phyloP scores from a whole-genome alignment of 2,329 filamentous ascomycete genomes.

The Trichoderma harzianum region DNA sequence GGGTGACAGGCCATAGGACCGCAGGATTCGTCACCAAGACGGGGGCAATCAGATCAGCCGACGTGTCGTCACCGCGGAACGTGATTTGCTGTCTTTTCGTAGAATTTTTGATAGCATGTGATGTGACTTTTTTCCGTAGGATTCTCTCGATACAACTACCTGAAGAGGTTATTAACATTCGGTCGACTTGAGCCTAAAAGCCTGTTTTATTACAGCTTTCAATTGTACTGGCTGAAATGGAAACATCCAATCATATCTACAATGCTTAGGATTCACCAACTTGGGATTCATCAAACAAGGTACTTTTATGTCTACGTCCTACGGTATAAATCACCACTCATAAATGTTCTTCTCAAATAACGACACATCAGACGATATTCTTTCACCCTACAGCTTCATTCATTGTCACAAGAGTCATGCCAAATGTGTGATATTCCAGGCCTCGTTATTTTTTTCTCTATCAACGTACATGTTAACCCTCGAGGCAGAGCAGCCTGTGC shows the following conservation, averaged over 20 bases:
- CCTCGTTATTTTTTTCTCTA: slow-evolving; percentile 17
- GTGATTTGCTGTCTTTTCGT: not conserved
- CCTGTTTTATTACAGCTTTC: not conserved
- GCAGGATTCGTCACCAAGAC: not conserved
- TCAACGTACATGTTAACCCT: slow-evolving; percentile 17
- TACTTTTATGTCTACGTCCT: not conserved
- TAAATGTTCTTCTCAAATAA: not conserved
- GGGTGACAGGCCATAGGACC: not conserved
- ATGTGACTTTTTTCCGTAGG: not conserved
- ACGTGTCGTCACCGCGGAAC: not conserved
- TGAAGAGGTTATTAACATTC: not conserved
- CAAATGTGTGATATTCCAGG: not conserved
- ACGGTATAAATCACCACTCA: not conserved
- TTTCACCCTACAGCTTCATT: not conserved
- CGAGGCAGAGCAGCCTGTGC: slow-evolving; percentile 1
- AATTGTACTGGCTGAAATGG: not conserved
- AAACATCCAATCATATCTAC: not conserved
- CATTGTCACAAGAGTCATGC: not conserved
- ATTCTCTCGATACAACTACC: not conserved
- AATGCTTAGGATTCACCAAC: not conserved
- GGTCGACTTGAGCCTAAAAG: not conserved
- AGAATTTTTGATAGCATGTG: not conserved
- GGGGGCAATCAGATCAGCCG: not conserved
- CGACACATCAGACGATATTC: not conserved
- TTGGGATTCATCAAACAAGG: not conserved